Evolutionary conservation across 176 grass and related monocot species (phyloP), one percentile per base, ranked within the genome.

Genomic region (Thinopyrum elongatum): DNA sequence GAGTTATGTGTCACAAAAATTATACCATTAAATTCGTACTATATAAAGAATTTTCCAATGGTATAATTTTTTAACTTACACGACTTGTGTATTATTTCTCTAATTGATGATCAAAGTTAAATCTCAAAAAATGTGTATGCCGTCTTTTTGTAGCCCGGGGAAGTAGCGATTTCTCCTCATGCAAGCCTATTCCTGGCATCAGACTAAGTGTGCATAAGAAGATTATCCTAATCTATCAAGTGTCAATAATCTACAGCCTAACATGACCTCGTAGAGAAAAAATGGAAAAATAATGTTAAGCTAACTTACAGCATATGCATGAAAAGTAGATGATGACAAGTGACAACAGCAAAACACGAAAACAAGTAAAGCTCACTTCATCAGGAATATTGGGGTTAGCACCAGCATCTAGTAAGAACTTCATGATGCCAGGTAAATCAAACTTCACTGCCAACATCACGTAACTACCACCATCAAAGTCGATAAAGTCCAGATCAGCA

Each of bases 351-450:
- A 77, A 35, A 77, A 55, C 8, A 60, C 9, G 28, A 34, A 34
- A 78, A 35, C 2, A 36, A 59, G 49, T 55, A 22, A 51, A 51
- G 29, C 73, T 76, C 8, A 53, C 73, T 76, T 17, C 44, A 53
- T 76, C 26, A 10, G 73, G 73, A 76, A 53, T 76, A 53, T 53
- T 76, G 26, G 44, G 44, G 27, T 31, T 76, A 76, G 44, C 73
- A 51, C 73, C 44, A 51, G 73, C 42, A 49, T 75, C 26, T 42
- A 76, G 44, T 31, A 76, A 76, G 14, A 26, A 76, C 25, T 76
- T 51, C 73, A 53, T 19, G 73, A 47, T 53, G 44, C 3, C 28
- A 58, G 74, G 17, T 34, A 12, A 34, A 1, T 2, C 74, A 77
- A 34, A 31, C 3, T 58, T 12, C 53, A 31, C 49, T 22, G 74